Evolutionary conservation across 73 alveolate species (phyloP), one percentile per base, ranked within the genome.

Genomic region (Paramecium octaurelia): DNA sequence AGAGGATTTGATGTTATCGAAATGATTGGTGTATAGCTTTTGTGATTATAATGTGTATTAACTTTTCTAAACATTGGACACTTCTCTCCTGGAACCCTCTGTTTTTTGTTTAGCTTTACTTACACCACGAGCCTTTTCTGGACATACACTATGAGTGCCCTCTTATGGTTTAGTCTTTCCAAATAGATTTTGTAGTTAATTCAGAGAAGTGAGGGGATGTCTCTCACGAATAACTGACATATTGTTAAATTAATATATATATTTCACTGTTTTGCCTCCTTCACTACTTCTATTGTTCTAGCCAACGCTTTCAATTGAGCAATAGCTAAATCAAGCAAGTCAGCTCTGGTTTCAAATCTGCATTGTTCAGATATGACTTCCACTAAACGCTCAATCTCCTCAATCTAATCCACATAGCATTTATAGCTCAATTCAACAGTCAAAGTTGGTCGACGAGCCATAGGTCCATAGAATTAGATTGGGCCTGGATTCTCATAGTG

Each of bases 401-500:
- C 93, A 43, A 91, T 54, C 11, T 54, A 58, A 8, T 80, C 84
- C 14, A 91, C 71, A 34, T 91, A 91, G 8, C 68, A 20, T 50
- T 69, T 60, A 54, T 91, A 83, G 36, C 89, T 91, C 20, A 57
- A 16, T 77, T 77, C 54, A 14, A 91, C 73, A 6, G 93, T 91
- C 21, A 70, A 69, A 80, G 92, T 92, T 2, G 91, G 58, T 57
- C 57, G 24, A 40, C 43, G 40, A 27, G 93, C 87, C 46, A 86
- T 68, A 10, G 54, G 69, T 34, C 95, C 95, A 27, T 31, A 73
- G 92, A 93, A 95, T 71, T 96, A 93, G 54, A 96, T 95, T 29
- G 99, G 99, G 16, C 99, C 99, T 40, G 99, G 99, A 92, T 96
- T 96, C 85, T 94, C 88, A 95, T 92, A 96, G 44, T 85, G 95